A percentile compares a stretch with the other conserved stretches of the same genome.
Conservation (phyloP, 176 grass and related monocot genomes). For the Cocos nucifera region DNA sequence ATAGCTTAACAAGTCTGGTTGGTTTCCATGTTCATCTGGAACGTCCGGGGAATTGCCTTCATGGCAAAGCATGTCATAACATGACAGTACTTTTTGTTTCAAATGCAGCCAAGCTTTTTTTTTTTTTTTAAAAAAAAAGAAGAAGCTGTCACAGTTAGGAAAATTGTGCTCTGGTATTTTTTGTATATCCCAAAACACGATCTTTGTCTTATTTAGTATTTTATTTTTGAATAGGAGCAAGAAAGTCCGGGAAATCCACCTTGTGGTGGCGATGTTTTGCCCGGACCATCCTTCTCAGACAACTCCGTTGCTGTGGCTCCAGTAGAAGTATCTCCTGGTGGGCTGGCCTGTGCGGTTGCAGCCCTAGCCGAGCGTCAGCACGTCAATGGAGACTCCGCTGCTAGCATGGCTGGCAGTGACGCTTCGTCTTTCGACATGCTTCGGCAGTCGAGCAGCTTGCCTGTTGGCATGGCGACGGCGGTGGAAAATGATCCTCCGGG, state of each 20-base stretch:
- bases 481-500: constrained; percentile 37
- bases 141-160: too few species aligned
- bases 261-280: constrained; percentile 49
- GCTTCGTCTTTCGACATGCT: constrained; percentile 50
- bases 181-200: too few species aligned
- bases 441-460: constrained; percentile 32
- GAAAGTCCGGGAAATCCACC: constrained; percentile 60
- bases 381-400: constrained; percentile 31
- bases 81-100: too few species aligned
- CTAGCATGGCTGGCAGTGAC: constrained; percentile 36
- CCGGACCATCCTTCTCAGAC: constrained; percentile 28
- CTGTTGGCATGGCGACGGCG: constrained; percentile 26
- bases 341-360: constrained; percentile 72
- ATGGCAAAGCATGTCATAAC: too few species aligned
- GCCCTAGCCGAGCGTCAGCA: constrained; percentile 63
- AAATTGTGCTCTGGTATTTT: too few species aligned
- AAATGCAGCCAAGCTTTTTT: too few species aligned
- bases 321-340: constrained; percentile 44
- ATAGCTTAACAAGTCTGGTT: too few species aligned
- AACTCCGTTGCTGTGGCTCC: constrained; percentile 31
- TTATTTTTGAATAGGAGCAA: constrained; percentile 60
- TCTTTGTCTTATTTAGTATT: not conserved
- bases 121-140: too few species aligned
- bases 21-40: too few species aligned
- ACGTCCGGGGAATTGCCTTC: too few species aligned